Base-by-base conservation (phyloP, 768 basidiomycete genomes). In the Macrolepiota albuminosa region DNA sequence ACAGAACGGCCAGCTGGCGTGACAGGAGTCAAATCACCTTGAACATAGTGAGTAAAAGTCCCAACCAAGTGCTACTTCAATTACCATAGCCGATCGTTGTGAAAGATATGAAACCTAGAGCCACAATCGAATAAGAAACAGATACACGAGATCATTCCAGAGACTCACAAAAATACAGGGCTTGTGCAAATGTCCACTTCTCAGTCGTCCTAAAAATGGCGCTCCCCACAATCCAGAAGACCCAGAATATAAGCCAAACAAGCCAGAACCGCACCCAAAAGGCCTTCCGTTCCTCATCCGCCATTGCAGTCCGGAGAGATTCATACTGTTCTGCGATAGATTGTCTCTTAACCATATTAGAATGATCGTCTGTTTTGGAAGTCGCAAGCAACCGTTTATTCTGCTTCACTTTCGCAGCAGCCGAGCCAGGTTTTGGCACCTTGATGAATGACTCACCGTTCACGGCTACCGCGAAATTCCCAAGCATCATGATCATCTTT, bases 221-320 rank as follows among this genome's bases (percentile, higher is more conserved):
- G 4, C 87, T 81, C 3, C 91, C 90, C 60, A 89, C 86, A 66
- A 84, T 75, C 92, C 92, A 94, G 74, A 94, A 94, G n/a, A 80
- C 63, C 24, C 91, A 67, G 72, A 93, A 93, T 34, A 88, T 63
- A 0, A 69, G 52, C 75, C 83, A 83, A 0, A 86, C 84, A 21
- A 89, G 71, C 2, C 66, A 56, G 48, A 88, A 77, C 65, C 91
- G 84, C 7, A 77, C 72, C 43, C 75, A 75, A 62, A 86, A 83
- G 39, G 87, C 85, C 61, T 76, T 80, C 57, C 73, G 76, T 66
- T 88, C 85, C 36, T 78, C 78, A n/a, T 63, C 66, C 56, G 69
- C 69, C 60, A 78, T 66, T 13, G 54, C 66, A 34, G 57, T 64
- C 10, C 71, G 70, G 26, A 75, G 66, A 1, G 69, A 59, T 18